Evolutionary conservation across 176 grass and related monocot genomes (phyloP).

Genomic region (Coix lacrymajobi): DNA sequence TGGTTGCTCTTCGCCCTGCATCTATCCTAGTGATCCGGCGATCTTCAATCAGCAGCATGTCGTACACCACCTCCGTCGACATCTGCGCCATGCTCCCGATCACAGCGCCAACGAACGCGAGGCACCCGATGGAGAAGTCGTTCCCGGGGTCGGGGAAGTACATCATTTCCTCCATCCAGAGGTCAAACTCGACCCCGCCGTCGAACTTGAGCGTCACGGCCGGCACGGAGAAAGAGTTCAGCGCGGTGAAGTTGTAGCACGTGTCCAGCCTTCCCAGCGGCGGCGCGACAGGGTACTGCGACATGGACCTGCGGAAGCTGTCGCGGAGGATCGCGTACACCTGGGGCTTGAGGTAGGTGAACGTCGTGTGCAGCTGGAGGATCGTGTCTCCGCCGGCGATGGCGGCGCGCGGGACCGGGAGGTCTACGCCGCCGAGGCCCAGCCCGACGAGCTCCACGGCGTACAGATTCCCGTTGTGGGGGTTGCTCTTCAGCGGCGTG

Average conservation of each 20-base stretch:
- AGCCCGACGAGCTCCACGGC: constrained; percentile 11
- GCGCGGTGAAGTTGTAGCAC: constrained; percentile 39
- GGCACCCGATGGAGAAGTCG: constrained; percentile 21
- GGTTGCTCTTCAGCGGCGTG: background rate
- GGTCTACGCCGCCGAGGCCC: background rate
- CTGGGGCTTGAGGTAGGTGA: constrained; percentile 8
- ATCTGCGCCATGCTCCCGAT: background rate
- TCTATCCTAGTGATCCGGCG: too few species aligned
- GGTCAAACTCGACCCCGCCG: background rate
- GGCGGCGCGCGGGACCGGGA: background rate
- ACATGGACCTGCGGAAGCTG: background rate
- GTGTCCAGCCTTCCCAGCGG: constrained; percentile 2
- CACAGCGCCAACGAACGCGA: constrained; percentile 3
- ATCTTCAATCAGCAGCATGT: background rate
- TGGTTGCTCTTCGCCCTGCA: background rate
- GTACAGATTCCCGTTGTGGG: background rate
- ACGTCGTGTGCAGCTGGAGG: background rate
- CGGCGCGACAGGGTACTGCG: background rate
- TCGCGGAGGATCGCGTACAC: constrained; percentile 3
- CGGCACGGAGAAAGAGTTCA: background rate
- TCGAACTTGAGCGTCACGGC: background rate
- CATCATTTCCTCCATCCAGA: background rate
- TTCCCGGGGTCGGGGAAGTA: background rate
- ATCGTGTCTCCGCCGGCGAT: background rate
- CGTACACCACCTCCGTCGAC: constrained; percentile 6